Percentiles rank a stretch among this genome's conserved stretches.
These are phyloP conservation scores for Jamesozyma gamospora DNA, from an alignment of 805 yeast species.

Conservation along the genomic window DNA sequence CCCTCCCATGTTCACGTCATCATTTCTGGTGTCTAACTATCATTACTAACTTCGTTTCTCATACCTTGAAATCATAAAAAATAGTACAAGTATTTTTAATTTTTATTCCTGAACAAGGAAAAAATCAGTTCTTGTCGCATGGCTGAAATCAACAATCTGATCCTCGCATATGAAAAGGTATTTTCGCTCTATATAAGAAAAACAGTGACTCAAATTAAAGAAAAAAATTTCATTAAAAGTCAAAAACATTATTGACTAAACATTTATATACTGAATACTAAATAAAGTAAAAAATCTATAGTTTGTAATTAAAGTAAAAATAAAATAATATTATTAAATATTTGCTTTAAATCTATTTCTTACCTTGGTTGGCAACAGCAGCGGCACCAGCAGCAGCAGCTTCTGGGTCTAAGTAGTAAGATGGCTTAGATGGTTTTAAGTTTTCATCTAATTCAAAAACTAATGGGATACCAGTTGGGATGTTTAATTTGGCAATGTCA, in stretches of 20 bases:
- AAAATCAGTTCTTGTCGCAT: too few relatives aligned
- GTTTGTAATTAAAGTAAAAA: neutral
- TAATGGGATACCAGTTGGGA: conserved; percentile 97
- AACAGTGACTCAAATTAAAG: neutral
- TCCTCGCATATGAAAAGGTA: too few relatives aligned
- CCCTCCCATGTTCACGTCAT: too few relatives aligned
- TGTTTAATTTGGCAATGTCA: conserved; percentile 88
- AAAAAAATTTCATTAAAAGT: neutral
- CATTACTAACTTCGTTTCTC: too few relatives aligned
- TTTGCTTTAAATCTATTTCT: conserved; percentile 28
- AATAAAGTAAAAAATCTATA: neutral
- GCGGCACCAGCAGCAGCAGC: conserved; percentile 99
- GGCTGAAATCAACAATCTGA: too few relatives aligned
- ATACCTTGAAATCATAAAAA: too few relatives aligned
- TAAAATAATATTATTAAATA: neutral
- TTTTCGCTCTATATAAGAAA: too few relatives aligned
- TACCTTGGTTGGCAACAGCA: conserved; percentile 96
- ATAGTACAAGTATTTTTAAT: too few relatives aligned
- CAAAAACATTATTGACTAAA: conserved; percentile 1
- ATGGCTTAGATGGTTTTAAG: conserved; percentile 83
- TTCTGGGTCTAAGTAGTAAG: conserved; percentile 97
- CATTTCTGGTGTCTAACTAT: too few relatives aligned
- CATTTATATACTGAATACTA: conserved; percentile 1
- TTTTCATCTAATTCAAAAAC: conserved; percentile 86
- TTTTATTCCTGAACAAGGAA: too few relatives aligned